Evolutionary conservation across 2,329 filamentous ascomycete genomes (phyloP).

Genomic region (Diaporthe longicolla): DNA sequence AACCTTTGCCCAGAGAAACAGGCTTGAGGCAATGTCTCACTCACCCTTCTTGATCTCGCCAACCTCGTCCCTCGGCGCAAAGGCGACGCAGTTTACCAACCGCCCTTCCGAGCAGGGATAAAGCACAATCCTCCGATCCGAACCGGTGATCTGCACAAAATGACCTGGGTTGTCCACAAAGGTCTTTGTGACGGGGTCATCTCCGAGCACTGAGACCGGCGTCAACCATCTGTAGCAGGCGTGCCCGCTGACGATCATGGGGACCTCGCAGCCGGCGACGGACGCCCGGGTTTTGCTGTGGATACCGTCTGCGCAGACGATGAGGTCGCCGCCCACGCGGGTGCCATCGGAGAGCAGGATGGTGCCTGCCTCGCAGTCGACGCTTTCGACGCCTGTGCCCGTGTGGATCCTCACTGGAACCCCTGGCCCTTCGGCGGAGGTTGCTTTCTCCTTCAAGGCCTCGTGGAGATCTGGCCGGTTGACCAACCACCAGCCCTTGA

Average conservation of each 20-base stretch:
- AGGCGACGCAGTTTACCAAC: conserved; percentile 31
- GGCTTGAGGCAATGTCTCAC: neutral
- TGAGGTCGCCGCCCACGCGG: conserved; percentile 37
- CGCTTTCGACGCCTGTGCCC: neutral
- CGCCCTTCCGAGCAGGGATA: conserved; percentile 36
- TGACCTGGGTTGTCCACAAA: conserved; percentile 28
- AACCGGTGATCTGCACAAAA: conserved; percentile 24
- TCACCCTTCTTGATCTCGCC: conserved; percentile 40
- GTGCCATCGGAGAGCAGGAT: conserved; percentile 35
- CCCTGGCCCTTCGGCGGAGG: conserved; percentile 16
- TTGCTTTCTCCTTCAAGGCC: conserved; percentile 35
- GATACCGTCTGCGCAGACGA: conserved; percentile 39
- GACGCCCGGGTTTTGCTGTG: conserved; percentile 34
- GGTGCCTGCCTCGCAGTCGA: conserved; percentile 37
- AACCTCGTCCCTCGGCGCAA: conserved; percentile 35
- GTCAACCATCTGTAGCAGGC: conserved; percentile 40
- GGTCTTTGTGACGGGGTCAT: conserved; percentile 20
- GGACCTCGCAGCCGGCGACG: conserved; percentile 15
- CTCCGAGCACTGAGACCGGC: conserved; percentile 25
- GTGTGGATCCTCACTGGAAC: conserved; percentile 39
- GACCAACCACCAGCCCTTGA: conserved; percentile 38
- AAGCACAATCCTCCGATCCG: conserved; percentile 26
- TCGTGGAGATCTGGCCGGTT: conserved; percentile 38
- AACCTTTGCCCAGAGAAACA: neutral
- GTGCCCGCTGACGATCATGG: conserved; percentile 23